Percentiles rank a stretch among this genome's conserved stretches.
Conservation (phyloP, 2,329 filamentous ascomycete species). For the Thermoascus crustaceus region DNA sequence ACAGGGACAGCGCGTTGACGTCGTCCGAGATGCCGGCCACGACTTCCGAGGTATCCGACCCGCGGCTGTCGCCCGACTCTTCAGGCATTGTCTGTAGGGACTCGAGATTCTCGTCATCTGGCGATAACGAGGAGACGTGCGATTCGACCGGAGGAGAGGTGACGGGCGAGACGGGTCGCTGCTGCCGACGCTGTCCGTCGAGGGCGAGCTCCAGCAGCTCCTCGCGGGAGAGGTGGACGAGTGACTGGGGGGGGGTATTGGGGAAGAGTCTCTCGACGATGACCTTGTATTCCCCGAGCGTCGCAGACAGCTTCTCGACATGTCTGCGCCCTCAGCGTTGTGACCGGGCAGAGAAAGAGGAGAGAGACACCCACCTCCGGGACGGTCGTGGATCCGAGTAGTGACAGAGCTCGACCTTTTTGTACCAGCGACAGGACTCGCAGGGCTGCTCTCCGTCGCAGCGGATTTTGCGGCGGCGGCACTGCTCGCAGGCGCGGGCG, state of each 20-base stretch:
- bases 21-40: conserved; percentile 61
- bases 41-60: conserved; percentile 45
- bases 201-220: too few relatives aligned
- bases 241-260: too few relatives aligned
- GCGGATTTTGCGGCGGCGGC: conserved; percentile 73
- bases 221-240: too few relatives aligned
- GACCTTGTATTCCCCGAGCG: too few relatives aligned
- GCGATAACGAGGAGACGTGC: conserved; percentile 31
- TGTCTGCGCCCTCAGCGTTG: too few relatives aligned
- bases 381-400: conserved; percentile 80
- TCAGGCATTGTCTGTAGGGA: conserved; percentile 66
- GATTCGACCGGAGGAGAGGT: conserved; percentile 40
- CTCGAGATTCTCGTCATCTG: conserved; percentile 48
- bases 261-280: too few relatives aligned
- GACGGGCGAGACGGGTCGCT: conserved; percentile 34
- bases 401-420: conserved; percentile 68
- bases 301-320: too few relatives aligned
- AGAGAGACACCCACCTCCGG: conserved; percentile 53
- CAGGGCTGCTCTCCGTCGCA: conserved; percentile 77
- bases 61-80: conserved; percentile 40
- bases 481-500: conserved; percentile 24
- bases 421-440: conserved; percentile 73
- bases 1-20: conserved; percentile 58
- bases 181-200: conserved; percentile 32
- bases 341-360: conserved; percentile 6